Base-by-base conservation (phyloP, 116 monocot species). In the Papilionanthe hybrid region DNA sequence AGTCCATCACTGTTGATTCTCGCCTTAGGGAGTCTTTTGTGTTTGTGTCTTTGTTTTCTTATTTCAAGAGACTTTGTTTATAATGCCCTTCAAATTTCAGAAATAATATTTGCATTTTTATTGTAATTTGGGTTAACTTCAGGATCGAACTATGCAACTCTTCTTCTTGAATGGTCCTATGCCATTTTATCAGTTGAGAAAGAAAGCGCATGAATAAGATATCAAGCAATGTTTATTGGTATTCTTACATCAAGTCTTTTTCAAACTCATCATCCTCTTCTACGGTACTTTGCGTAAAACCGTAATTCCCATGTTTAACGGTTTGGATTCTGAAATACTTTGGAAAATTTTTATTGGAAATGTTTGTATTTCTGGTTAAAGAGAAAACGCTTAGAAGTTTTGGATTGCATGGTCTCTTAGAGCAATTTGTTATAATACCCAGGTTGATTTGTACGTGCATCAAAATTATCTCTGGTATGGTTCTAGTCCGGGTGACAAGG, bases 381-480 rank as follows among this genome's bases (percentile, higher is more conserved):
- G 22, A 63, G 23, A 23, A 7, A n/a, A 9, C 22, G 8, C n/a
- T 63, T 49, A 49, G 11, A 63, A 23, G 9, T 63, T 63, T 63
- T 63, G 63, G 25, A 63, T 58, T 63, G 63, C n/a, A 5, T 12
- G 13, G 30, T 69, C 37, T 71, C 37, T 71, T 17, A 71, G 13
- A 71, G 4, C 71, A 41, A 28, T 71, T 67, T 7, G 1, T 71
- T 29, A 4, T 29, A 19, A 37, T 71, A 41, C 37, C 77, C 83
- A 94, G 94, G 89, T 91, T 28, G 88, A 91, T 77, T 67, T 91
- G 50, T 81, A 86, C 5, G 43, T 91, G 58, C 89, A 90, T 48
- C 94, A 94, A 86, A 88, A 42, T 69, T 91, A 83, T 86, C 84
- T 94, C 11, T 94, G 91, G 94, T 94, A 94, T 85, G 86, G 80